Conservation (phyloP, 768 basidiomycete genomes). For the Melanogaster broomeanus region DNA sequence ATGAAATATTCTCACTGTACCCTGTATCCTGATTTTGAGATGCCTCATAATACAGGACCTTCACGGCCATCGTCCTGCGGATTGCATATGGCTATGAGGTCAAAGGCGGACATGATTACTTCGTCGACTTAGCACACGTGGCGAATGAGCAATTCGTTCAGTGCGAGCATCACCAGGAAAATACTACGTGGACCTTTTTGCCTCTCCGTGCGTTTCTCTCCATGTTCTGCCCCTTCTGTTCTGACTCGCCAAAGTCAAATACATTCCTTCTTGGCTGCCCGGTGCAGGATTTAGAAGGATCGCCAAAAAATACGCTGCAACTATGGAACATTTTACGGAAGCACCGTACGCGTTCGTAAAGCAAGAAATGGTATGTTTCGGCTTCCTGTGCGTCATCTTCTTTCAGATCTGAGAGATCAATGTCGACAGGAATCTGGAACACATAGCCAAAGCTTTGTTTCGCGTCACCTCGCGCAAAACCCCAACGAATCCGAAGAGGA, state of each 20-base stretch:
- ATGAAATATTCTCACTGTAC: too few relatives aligned
- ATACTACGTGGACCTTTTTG: slow-evolving; percentile 10
- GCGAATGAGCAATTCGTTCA: slow-evolving; percentile 16
- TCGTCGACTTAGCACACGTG: slow-evolving; percentile 24
- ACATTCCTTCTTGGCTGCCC: slow-evolving; percentile 30
- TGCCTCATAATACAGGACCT: slow-evolving; percentile 24
- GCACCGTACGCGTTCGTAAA: slow-evolving; percentile 45
- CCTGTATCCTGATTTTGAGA: too few relatives aligned
- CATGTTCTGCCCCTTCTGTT: too few relatives aligned
- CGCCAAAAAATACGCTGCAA: slow-evolving; percentile 22
- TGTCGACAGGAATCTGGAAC: neutral
- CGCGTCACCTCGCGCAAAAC: neutral
- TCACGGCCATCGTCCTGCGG: slow-evolving; percentile 34
- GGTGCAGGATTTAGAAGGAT: slow-evolving; percentile 34
- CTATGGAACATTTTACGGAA: slow-evolving; percentile 43
- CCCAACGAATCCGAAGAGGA: neutral
- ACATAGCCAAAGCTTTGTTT: neutral
- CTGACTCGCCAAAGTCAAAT: slow-evolving; percentile 12
- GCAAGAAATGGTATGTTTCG: slow-evolving; percentile 43
- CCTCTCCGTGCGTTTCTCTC: slow-evolving; percentile 6
- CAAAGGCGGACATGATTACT: slow-evolving; percentile 30
- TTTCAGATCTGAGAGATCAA: slow-evolving; percentile 10
- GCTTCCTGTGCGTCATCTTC: too few relatives aligned
- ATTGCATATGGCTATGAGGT: slow-evolving; percentile 38
- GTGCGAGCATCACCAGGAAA: neutral